A percentile compares a stretch with the other conserved stretches of the same genome.
Evolutionary conservation across 805 yeast species (phyloP).

Genomic region (Candida lessepsii): DNA sequence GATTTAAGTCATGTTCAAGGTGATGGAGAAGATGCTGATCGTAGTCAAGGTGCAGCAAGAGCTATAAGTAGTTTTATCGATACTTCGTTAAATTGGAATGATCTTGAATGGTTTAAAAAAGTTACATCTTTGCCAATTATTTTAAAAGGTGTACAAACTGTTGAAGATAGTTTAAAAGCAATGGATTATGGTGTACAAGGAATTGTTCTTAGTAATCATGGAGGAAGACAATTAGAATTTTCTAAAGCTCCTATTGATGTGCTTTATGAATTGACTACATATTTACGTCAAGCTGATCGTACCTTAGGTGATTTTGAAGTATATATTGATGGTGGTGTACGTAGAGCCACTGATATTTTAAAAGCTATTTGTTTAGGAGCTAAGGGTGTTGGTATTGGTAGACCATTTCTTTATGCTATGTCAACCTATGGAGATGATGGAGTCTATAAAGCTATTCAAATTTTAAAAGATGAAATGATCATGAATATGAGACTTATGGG

Average conservation of each 20-base stretch:
- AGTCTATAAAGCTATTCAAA: conserved; percentile 60
- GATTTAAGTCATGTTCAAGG: conserved; percentile 48
- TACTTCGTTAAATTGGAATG: conserved; percentile 38
- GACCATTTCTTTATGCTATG: conserved; percentile 76
- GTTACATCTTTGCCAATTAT: conserved; percentile 41
- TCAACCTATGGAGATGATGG: conserved; percentile 80
- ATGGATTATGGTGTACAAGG: conserved; percentile 60
- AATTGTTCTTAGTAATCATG: conserved; percentile 69
- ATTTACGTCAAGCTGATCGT: conserved; percentile 40
- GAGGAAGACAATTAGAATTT: conserved; percentile 69
- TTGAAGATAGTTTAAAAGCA: conserved; percentile 63
- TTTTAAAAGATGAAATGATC: conserved; percentile 58
- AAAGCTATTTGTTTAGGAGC: conserved; percentile 80
- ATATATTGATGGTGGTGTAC: conserved; percentile 73
- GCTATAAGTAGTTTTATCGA: conserved; percentile 82
- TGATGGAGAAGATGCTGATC: conserved; percentile 47
- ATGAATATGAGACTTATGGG: conserved; percentile 70
- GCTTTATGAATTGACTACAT: conserved; percentile 52
- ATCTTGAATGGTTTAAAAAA: conserved; percentile 38
- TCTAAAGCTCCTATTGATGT: conserved; percentile 62
- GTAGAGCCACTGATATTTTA: conserved; percentile 74
- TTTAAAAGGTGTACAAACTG: conserved; percentile 64
- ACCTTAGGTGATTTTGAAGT: conserved; percentile 52
- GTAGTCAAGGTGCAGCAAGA: conserved; percentile 79
- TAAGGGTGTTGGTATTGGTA: conserved; percentile 70